Conservation (phyloP, 495 filamentous ascomycete species). For the Cercophora sp. region DNA sequence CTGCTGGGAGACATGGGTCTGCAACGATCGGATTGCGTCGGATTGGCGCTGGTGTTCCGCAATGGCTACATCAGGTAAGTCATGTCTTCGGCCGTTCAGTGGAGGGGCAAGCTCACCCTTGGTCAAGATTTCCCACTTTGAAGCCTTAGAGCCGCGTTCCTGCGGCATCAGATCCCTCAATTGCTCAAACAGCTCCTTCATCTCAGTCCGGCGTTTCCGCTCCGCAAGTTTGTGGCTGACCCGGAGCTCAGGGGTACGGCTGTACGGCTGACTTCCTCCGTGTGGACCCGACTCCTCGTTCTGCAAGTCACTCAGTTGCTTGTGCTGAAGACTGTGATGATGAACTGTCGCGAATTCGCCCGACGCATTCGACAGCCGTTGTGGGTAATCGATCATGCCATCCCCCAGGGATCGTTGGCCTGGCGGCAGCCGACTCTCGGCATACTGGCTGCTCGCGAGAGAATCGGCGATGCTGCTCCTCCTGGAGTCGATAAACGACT, state of each 20-base stretch:
- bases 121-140: constrained; percentile 98
- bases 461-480: constrained; percentile 72
- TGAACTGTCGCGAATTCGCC: constrained; percentile 49
- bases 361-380: constrained; percentile 31
- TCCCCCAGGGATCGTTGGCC: constrained; percentile 66
- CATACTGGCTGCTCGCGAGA: constrained; percentile 68
- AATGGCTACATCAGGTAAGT: constrained; percentile 37
- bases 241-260: constrained; percentile 88
- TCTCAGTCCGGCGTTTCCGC: constrained; percentile 91
- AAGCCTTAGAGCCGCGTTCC: constrained; percentile 86
- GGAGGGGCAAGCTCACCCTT: constrained; percentile 60
- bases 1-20: too few relatives aligned
- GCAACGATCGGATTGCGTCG: constrained; percentile 28
- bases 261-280: constrained; percentile 71
- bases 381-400: constrained; percentile 34
- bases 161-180: constrained; percentile 78
- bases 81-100: neutral
- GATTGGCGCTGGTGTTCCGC: constrained; percentile 49
- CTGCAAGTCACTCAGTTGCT: constrained; percentile 63
- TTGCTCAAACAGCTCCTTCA: constrained; percentile 95
- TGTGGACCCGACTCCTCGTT: constrained; percentile 53
- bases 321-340: constrained; percentile 74
- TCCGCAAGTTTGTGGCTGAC: constrained; percentile 96
- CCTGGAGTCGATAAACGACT: constrained; percentile 60
- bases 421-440: constrained; percentile 65